Evolutionary conservation across 2,329 filamentous ascomycete genomes (phyloP), one percentile per base, ranked within the genome.

Genomic region (Pseudogymnoascus destructans): DNA sequence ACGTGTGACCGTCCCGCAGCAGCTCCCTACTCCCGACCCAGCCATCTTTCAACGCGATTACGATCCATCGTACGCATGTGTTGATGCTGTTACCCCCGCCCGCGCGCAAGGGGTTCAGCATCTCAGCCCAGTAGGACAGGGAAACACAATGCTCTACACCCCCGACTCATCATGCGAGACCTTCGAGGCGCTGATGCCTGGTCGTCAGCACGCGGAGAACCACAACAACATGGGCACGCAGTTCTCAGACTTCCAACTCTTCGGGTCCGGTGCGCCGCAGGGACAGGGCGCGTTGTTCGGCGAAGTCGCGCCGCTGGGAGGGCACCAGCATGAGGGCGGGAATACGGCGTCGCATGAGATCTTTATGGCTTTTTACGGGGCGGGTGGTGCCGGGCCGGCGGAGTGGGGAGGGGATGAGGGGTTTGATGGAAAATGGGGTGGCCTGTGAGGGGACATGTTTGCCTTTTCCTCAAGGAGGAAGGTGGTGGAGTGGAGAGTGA

Each of bases 91-190:
- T 38, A 15, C 59, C 55, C 13, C 52, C 3, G 19, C 52, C 9
- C 27, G 33, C 52, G 27, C 27, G 9, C 63, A 67, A 35, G 64
- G 71, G 5, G 67, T 70, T 33, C 72, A 76, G 23, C 84, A 87
- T 61, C 78, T 89, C 61, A 89, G 86, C 3, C 85, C 85, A 7
- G 76, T 77, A 58, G 86, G 83, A 4, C 85, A 88, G 65, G 77
- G 79, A 33, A 83, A 85, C 60, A 73, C 82, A 1, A 86, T 87
- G 73, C 77, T 89, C 30, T 86, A 78, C 70, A 86, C 85, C 8
- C 82, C 86, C 54, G 77, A 77, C 40, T 84, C 83, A 0, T 70
- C 82, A 60, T 73, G 74, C 15, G 78, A 81, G 21, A 75, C 82
- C 23, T 85, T 89, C 61, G 85, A 89, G 58, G 66, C 42, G 8